Percentiles rank a stretch among this genome's conserved stretches.
phyloP scores from a whole-genome alignment of 148 eudicot species.

The Rhododendron williamsianum region DNA sequence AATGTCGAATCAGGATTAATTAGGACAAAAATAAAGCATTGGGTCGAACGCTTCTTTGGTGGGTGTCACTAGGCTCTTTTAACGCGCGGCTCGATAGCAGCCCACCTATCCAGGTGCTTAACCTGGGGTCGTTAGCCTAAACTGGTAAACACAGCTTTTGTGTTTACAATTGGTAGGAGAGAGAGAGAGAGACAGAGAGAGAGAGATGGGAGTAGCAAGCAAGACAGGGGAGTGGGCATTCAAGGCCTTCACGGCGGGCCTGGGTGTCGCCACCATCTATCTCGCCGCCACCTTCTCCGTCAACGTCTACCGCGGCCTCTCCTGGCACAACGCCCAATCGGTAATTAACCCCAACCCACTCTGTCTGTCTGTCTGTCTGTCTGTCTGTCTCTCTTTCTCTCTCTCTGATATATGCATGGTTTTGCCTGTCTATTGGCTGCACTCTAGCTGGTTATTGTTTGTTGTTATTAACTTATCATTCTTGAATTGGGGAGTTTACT shows the following conservation, averaged over 20 bases:
- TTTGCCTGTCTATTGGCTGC: not conserved
- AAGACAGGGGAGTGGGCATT: slow-evolving; percentile 66
- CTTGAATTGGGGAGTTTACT: not conserved
- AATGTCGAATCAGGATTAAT: not conserved
- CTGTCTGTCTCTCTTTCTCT: not conserved
- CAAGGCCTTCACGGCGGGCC: slow-evolving; percentile 77
- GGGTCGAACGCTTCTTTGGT: not conserved
- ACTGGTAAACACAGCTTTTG: not conserved
- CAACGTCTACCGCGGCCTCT: slow-evolving; percentile 79
- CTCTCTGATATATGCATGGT: not conserved
- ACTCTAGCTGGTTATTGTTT: not conserved
- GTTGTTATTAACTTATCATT: not conserved
- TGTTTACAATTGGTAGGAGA: not conserved
- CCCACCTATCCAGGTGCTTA: too few relatives aligned
- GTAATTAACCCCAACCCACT: slow-evolving; percentile 17
- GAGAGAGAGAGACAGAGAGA: not conserved
- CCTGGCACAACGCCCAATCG: slow-evolving; percentile 81
- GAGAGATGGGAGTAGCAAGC: slow-evolving; percentile 40
- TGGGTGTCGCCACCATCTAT: slow-evolving; percentile 78
- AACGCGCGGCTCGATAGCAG: too few relatives aligned
- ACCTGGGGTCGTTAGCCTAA: not conserved
- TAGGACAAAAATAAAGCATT: not conserved
- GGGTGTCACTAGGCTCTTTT: too few relatives aligned
- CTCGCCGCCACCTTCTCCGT: slow-evolving; percentile 75
- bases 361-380: too few relatives aligned